Evolutionary conservation across 306 rosid species (phyloP), one percentile per base, ranked within the genome.

Genomic region (Citrullus amarus): DNA sequence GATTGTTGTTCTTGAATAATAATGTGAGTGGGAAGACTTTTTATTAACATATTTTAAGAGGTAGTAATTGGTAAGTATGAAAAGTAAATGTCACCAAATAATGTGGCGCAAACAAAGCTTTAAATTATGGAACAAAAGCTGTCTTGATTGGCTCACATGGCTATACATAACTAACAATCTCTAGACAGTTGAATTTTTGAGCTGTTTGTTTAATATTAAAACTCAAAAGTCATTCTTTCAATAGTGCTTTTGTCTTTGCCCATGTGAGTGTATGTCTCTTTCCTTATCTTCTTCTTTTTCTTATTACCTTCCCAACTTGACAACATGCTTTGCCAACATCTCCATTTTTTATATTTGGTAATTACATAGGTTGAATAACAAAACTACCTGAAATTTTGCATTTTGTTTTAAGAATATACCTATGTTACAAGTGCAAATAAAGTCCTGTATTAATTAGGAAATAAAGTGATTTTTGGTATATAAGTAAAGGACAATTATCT

Each of bases 91-190:
- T 50, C 2, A 50, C 55, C 77, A 15, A 13, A 22, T 50, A 72
- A 72, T 72, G 41, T 22, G 77, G 77, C 77, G 77, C 59, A 72
- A 72, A 50, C 43, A 14, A 28, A 48, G 77, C 60, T 50, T 48
- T 14, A 28, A 72, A 72, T 50, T 50, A 32, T 48, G 59, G 55
- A 71, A 17, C 3, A 43, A 44, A 46, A 7, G 17, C 11, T 70
- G 12, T 70, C 58, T 20, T 71, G 76, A 71, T 72, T 72, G 77
- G 60, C 60, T 72, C 77, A 72, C 77, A 72, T 72, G 77, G 60
- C 77, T 30, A 13, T 70, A 2, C 4, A 48, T 72, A 50, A 50
- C 58, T 72, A 46, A 72, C 59, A 14, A 50, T 22, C 22, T 50
- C 9, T 72, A 72, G 60, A 72, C 60, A 14, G 59, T 71, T 71